Evolutionary conservation across 73 alveolate species (phyloP).

Genomic region (Paraurostyla sp.): DNA sequence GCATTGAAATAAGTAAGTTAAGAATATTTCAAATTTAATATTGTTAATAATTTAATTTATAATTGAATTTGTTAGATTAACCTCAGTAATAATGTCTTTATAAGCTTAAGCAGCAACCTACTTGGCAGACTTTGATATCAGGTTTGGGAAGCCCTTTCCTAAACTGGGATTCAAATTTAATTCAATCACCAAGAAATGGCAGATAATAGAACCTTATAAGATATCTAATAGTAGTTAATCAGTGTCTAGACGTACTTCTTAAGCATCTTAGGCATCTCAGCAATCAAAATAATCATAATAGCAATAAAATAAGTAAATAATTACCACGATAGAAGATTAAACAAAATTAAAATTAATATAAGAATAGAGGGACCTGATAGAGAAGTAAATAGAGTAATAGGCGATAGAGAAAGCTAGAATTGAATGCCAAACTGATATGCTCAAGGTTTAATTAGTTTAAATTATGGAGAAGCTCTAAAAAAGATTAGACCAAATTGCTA

Average conservation of each 20-base stretch:
- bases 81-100: too few relatives aligned
- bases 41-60: neutral
- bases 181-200: neutral
- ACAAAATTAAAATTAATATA: neutral
- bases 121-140: neutral
- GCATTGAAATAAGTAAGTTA: neutral
- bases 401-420: neutral
- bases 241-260: neutral
- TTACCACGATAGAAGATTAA: neutral
- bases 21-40: neutral
- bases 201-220: slow-evolving; percentile 13
- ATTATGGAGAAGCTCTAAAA: neutral
- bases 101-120: neutral
- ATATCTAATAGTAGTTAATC: neutral
- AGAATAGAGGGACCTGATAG: neutral
- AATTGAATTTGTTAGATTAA: too few relatives aligned
- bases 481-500: neutral
- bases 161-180: slow-evolving; percentile 1
- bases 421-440: neutral
- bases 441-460: neutral
- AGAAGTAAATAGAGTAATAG: neutral
- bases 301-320: neutral
- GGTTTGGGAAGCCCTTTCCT: neutral
- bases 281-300: neutral
- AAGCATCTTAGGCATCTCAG: neutral